Conservation (phyloP, 805 yeast species). For the Candida loeiensis region DNA sequence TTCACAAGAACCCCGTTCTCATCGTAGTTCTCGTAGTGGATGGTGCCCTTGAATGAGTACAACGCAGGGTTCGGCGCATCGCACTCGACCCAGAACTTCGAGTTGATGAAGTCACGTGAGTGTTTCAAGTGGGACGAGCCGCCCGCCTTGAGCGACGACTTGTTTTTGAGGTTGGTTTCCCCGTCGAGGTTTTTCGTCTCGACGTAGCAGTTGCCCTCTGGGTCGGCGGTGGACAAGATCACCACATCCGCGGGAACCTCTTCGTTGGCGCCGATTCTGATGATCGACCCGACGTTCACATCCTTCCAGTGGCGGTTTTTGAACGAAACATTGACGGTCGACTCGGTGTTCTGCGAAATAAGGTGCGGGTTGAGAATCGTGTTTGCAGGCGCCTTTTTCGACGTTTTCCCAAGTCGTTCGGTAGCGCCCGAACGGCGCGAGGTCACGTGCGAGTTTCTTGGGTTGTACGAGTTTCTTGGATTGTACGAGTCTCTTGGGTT, state of each 20-base stretch:
- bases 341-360: constrained; percentile 6
- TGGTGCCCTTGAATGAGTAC: constrained; percentile 64
- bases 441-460: background rate
- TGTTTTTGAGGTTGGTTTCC: constrained; percentile 43
- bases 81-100: constrained; percentile 60
- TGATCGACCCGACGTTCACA: constrained; percentile 68
- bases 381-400: constrained; percentile 14
- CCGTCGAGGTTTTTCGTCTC: constrained; percentile 85
- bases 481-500: background rate
- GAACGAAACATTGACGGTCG: constrained; percentile 9
- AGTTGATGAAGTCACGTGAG: constrained; percentile 55
- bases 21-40: constrained; percentile 47
- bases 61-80: constrained; percentile 69
- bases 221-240: constrained; percentile 61
- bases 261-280: constrained; percentile 68
- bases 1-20: constrained; percentile 27
- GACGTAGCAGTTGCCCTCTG: constrained; percentile 67
- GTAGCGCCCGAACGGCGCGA: background rate
- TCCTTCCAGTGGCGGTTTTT: constrained; percentile 55
- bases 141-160: constrained; percentile 54
- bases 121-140: constrained; percentile 43
- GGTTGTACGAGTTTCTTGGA: background rate
- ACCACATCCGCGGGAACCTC: constrained; percentile 77
- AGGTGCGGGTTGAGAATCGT: constrained; percentile 21
- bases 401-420: constrained; percentile 1